Conservation (phyloP, 192 early-diverging fungal genomes). For the Martensiomyces pterosporus region DNA sequence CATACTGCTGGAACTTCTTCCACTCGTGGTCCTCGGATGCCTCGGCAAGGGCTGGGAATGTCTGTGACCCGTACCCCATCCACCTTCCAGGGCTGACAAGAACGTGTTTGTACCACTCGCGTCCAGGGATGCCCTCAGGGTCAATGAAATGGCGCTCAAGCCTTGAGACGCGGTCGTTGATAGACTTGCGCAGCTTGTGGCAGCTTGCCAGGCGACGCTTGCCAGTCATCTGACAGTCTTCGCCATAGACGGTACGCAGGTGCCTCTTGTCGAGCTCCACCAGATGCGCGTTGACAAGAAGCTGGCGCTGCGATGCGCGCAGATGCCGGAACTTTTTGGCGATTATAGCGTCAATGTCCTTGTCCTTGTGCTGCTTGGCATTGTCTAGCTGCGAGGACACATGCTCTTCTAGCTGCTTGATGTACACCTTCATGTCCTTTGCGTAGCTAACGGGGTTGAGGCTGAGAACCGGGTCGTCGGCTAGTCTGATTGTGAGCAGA, state of each 20-base stretch:
- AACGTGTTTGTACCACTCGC: slow-evolving; percentile 62
- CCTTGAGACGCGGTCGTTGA: slow-evolving; percentile 49
- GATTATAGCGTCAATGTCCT: background rate
- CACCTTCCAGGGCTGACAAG: slow-evolving; percentile 56
- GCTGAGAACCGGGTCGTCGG: slow-evolving; percentile 46
- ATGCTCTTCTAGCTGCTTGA: slow-evolving; percentile 30
- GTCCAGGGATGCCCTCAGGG: slow-evolving; percentile 53
- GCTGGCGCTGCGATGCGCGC: slow-evolving; percentile 31
- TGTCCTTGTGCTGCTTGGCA: background rate
- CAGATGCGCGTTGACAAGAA: slow-evolving; percentile 19
- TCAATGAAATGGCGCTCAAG: slow-evolving; percentile 60
- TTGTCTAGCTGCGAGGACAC: slow-evolving; percentile 6
- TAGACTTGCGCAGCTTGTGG: slow-evolving; percentile 23
- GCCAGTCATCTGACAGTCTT: slow-evolving; percentile 45
- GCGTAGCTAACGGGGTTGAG: slow-evolving; percentile 50
- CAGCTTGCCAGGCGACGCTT: slow-evolving; percentile 31
- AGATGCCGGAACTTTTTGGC: slow-evolving; percentile 20
- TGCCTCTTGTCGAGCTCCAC: slow-evolving; percentile 28
- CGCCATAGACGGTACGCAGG: slow-evolving; percentile 32
- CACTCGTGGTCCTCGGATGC: slow-evolving; percentile 39
- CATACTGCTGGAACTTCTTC: slow-evolving; percentile 20
- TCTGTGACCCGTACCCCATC: slow-evolving; percentile 50
- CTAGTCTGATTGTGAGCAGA: slow-evolving; percentile 44
- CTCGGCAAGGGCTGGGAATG: slow-evolving; percentile 56
- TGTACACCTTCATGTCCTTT: slow-evolving; percentile 39